These are phyloP conservation scores for Rhinocladiella mackenziei DNA, from an alignment of 2,329 filamentous ascomycete species.

Conservation along the genomic window DNA sequence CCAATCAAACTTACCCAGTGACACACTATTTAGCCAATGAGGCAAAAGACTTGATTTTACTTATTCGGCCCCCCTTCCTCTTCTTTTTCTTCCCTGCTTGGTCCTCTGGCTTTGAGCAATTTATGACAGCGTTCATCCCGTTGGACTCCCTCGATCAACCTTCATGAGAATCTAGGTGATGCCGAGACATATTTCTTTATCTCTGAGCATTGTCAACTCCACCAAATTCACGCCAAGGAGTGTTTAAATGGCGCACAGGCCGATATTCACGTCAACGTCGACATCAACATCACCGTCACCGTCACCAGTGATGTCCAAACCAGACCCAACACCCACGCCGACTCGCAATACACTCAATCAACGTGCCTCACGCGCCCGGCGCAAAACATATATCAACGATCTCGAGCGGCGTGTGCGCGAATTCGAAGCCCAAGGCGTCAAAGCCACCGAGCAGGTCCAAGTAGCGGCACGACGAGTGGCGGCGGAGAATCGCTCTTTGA, in stretches of 20 bases:
- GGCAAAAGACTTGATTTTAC: neutral
- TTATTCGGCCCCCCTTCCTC: neutral
- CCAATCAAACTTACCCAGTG: neutral
- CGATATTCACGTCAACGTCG: no score
- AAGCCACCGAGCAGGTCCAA: constrained; percentile 69
- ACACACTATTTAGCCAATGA: constrained; percentile 2
- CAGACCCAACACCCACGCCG: neutral
- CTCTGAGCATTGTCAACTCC: no score
- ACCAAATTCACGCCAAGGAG: no score
- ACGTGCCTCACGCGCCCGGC: constrained; percentile 67
- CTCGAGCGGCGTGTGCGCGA: constrained; percentile 61
- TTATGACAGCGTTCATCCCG: no score
- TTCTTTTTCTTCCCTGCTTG: neutral
- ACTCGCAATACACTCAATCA: constrained; percentile 70
- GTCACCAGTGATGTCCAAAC: no score
- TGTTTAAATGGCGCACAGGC: no score
- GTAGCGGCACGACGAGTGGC: constrained; percentile 63
- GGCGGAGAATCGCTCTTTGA: constrained; percentile 64
- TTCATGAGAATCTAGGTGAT: no score
- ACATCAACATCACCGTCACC: neutral
- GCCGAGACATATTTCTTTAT: no score
- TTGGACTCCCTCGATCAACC: no score
- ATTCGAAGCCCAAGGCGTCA: constrained; percentile 62
- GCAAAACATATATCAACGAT: constrained; percentile 68
- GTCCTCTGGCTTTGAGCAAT: no score